phyloP scores from a whole-genome alignment of 73 alveolate species.

The Urostyla sp. region DNA sequence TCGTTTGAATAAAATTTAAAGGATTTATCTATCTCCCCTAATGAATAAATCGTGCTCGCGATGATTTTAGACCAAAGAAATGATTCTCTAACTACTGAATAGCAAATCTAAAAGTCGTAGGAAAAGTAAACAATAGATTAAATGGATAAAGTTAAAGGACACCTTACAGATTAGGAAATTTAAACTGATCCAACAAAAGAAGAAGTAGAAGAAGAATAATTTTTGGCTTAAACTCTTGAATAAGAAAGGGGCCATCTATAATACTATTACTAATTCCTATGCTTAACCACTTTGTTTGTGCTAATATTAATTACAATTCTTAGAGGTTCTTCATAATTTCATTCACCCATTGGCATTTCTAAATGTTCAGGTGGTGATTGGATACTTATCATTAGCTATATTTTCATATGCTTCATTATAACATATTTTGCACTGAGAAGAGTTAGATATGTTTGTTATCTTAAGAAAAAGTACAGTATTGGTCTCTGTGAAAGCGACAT shows the following conservation, averaged over 20 bases:
- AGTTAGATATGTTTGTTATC: neutral
- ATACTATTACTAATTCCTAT: neutral
- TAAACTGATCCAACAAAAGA: no score
- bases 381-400: neutral
- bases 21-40: no score
- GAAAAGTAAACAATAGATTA: no score
- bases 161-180: no score
- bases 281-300: neutral
- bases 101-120: no score
- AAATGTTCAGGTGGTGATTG: conserved; percentile 56
- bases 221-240: conserved; percentile 26
- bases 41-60: no score
- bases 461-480: conserved; percentile 1
- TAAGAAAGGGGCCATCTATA: conserved; percentile 54
- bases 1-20: no score
- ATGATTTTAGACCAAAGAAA: no score
- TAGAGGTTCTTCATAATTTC: conserved; percentile 51
- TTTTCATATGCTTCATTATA: neutral
- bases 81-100: no score
- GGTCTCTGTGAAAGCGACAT: conserved; percentile 16
- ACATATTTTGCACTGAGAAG: neutral
- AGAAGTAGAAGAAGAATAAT: neutral
- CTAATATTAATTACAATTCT: conserved; percentile 43
- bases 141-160: no score
- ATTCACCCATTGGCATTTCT: conserved; percentile 41